Base-by-base conservation (phyloP, 2,329 filamentous ascomycete species). In the Eutypa lata region DNA sequence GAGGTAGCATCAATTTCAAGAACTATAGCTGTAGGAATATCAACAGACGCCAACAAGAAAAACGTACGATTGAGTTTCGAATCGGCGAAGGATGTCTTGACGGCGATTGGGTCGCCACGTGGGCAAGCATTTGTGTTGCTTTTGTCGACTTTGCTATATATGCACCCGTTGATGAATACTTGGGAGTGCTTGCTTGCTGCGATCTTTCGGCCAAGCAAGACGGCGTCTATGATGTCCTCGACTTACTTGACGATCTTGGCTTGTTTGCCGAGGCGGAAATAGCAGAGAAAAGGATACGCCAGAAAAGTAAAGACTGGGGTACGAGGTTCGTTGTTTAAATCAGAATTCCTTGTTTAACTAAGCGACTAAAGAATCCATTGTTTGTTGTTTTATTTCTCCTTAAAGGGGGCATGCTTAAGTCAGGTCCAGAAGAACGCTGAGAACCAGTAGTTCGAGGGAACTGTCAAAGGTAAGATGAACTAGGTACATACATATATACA, bases 71-170 rank as follows among this genome's bases (percentile, higher is more conserved):
- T 14, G 55, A 57, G 38, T 57, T 57, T 28, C 53, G 55, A 8
- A 35, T 52, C 19, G 55, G 18, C 52, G 55, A 8, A 53, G 50
- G 5, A n/a, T 43, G 8, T 42, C 40, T n/a, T 4, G 38, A 42
- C 6, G 52, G 47, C 3, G 1, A 13, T 8, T 57, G 55, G 55
- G 55, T 37, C 0, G 55, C 53, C 28, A 42, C 49, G 1, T 57
- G 55, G 55, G 53, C 55, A 2, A 47, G 50, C 33, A 53, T 57
- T n/a, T 57, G 55, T 26, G 53, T 55, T 6, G 55, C 53, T 13
- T 37, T 57, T 2, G 51, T 44, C 13, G 10, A 49, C 13, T 57
- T 55, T 11, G 55, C 55, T 7, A 53, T 57, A 7, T 49, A 55
- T 42, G 48, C 53, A 7, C 48, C 50, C 3, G 37, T 50, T 0